phyloP scores from a whole-genome alignment of 768 basidiomycete genomes.

The Auriscalpium vulgare region DNA sequence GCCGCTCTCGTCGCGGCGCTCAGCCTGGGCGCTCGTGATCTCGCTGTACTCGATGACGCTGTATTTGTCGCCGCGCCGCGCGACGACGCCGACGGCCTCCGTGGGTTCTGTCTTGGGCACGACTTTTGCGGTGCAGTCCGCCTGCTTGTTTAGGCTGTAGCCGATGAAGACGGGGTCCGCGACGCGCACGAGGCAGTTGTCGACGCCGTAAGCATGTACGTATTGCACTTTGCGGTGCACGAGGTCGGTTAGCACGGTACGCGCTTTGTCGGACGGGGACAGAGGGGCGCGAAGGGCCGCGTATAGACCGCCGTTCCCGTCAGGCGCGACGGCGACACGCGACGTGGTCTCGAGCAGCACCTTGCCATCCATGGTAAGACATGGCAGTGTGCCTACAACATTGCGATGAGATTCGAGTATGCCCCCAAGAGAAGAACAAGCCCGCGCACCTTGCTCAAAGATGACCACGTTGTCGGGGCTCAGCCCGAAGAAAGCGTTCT shows the following conservation, averaged over 20 bases:
- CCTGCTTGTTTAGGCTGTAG: slow-evolving; percentile 81
- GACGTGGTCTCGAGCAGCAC: slow-evolving; percentile 77
- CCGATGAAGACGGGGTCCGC: slow-evolving; percentile 97
- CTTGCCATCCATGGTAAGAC: slow-evolving; percentile 90
- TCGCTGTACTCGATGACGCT: slow-evolving; percentile 98
- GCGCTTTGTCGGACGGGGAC: slow-evolving; percentile 45
- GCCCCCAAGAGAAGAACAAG: background rate
- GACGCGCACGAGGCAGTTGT: slow-evolving; percentile 96
- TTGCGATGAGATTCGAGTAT: background rate
- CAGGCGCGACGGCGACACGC: slow-evolving; percentile 88
- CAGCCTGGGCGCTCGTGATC: slow-evolving; percentile 82
- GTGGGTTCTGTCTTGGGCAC: slow-evolving; percentile 82
- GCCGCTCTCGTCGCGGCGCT: slow-evolving; percentile 60
- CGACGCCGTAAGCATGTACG: slow-evolving; percentile 94
- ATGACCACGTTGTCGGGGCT: slow-evolving; percentile 73
- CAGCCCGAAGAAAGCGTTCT: slow-evolving; percentile 78
- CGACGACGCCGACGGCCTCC: slow-evolving; percentile 95
- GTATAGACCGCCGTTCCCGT: slow-evolving; percentile 97
- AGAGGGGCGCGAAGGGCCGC: slow-evolving; percentile 82
- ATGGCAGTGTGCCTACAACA: slow-evolving; percentile 81
- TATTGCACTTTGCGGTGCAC: slow-evolving; percentile 68
- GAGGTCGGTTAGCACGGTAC: slow-evolving; percentile 81
- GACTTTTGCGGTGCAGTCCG: slow-evolving; percentile 93
- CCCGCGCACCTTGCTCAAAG: slow-evolving; percentile 85
- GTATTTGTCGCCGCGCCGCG: slow-evolving; percentile 72